Evolutionary conservation across 345 rosid genomes (phyloP).

Genomic region (Populus alba): DNA sequence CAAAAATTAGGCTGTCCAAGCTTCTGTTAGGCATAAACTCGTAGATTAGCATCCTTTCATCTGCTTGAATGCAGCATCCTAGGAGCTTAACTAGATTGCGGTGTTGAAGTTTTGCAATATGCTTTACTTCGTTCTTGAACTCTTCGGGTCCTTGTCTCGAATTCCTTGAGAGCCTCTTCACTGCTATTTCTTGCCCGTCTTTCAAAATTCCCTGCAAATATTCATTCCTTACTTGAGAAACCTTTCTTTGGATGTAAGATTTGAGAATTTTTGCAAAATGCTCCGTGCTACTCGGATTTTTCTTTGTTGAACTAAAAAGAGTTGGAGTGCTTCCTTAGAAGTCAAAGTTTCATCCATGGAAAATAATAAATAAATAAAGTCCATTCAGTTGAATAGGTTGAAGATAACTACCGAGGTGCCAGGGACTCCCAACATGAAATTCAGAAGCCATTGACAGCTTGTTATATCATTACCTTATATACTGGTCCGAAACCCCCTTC

Average conservation of each 20-base stretch:
- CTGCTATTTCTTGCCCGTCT: background rate
- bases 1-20: background rate
- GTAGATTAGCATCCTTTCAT: constrained; percentile 7
- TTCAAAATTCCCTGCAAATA: background rate
- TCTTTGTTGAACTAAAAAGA: too few relatives aligned
- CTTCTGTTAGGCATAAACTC: constrained; percentile 3
- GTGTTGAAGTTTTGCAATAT: constrained; percentile 1
- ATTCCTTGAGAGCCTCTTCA: constrained; percentile 3
- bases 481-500: too few relatives aligned
- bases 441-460: too few relatives aligned
- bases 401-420: too few relatives aligned
- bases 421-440: too few relatives aligned
- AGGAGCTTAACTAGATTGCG: background rate
- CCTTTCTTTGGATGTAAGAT: background rate
- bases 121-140: background rate
- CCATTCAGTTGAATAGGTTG: too few relatives aligned
- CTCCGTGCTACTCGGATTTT: too few relatives aligned
- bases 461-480: too few relatives aligned
- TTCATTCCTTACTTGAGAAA: background rate
- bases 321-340: too few relatives aligned
- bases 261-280: background rate
- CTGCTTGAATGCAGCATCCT: constrained; percentile 3
- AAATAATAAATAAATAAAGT: too few relatives aligned
- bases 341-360: too few relatives aligned
- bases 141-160: background rate